These are phyloP conservation scores for Collybia nuda DNA, from an alignment of 768 basidiomycete genomes.

Conservation along the genomic window DNA sequence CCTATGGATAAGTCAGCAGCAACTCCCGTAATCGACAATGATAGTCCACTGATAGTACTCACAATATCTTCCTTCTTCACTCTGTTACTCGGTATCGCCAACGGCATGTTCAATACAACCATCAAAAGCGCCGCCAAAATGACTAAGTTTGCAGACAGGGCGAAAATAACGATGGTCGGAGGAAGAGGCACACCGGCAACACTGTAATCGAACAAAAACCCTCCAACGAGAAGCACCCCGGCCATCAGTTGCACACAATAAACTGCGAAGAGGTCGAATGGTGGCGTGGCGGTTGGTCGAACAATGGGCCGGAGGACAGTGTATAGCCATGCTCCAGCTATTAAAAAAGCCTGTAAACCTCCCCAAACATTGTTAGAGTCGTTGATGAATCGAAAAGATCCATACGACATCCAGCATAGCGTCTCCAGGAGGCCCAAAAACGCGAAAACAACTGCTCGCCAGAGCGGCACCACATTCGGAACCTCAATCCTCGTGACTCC, in stretches of 20 bases:
- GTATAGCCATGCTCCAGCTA: slow-evolving; percentile 67
- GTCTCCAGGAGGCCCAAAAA: slow-evolving; percentile 56
- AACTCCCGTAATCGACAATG: too few species aligned
- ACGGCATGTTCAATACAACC: slow-evolving; percentile 59
- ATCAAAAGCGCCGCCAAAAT: slow-evolving; percentile 41
- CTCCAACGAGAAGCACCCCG: slow-evolving; percentile 50
- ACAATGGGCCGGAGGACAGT: slow-evolving; percentile 54
- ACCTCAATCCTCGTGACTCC: slow-evolving; percentile 16
- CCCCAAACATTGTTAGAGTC: slow-evolving; percentile 26
- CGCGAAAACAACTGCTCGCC: slow-evolving; percentile 60
- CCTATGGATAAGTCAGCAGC: slow-evolving; percentile 31
- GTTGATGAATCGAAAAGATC: slow-evolving; percentile 52
- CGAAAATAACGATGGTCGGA: slow-evolving; percentile 23
- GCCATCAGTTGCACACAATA: slow-evolving; percentile 49
- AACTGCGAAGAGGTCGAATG: slow-evolving; percentile 61
- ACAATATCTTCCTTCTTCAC: slow-evolving; percentile 63
- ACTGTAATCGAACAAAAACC: slow-evolving; percentile 48
- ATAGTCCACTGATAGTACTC: slow-evolving; percentile 20
- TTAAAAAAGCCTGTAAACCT: slow-evolving; percentile 41
- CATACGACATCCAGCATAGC: slow-evolving; percentile 57
- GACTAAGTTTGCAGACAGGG: slow-evolving; percentile 40
- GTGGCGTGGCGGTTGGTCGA: slow-evolving; percentile 58
- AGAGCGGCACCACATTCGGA: slow-evolving; percentile 40
- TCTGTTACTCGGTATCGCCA: slow-evolving; percentile 57
- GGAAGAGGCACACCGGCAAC: slow-evolving; percentile 45